Evolutionary conservation across 208 protist genomes (phyloP).

Genomic region (Trypanosoma brucei): DNA sequence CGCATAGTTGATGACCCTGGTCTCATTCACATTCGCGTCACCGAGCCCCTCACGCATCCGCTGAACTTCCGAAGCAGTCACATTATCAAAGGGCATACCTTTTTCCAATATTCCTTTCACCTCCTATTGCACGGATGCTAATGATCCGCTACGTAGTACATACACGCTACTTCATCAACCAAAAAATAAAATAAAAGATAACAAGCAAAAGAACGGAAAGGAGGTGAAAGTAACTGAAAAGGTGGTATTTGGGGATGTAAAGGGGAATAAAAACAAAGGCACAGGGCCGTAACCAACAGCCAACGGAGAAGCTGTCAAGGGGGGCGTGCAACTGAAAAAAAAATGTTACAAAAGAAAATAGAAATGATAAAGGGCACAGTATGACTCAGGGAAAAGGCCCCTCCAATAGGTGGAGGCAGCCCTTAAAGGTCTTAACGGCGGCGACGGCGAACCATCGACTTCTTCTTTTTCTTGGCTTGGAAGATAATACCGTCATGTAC

Average conservation of each 20-base stretch:
- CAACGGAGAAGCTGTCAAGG: neutral
- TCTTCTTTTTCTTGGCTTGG: slow-evolving; percentile 84
- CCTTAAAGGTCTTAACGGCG: slow-evolving; percentile 91
- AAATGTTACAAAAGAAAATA: slow-evolving; percentile 5
- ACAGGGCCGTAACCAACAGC: too few relatives aligned
- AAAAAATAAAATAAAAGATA: too few relatives aligned
- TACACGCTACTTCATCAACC: too few relatives aligned
- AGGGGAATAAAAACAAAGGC: neutral
- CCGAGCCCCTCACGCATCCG: too few relatives aligned
- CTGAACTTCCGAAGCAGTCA: too few relatives aligned
- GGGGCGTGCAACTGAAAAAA: neutral
- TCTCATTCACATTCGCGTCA: neutral
- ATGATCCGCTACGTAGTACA: too few relatives aligned
- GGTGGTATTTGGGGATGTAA: neutral
- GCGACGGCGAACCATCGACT: slow-evolving; percentile 98
- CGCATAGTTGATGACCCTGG: slow-evolving; percentile 1
- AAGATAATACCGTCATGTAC: slow-evolving; percentile 97
- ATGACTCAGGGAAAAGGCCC: neutral
- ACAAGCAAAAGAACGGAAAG: neutral
- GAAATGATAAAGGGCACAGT: slow-evolving; percentile 5
- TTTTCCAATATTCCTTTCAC: too few relatives aligned
- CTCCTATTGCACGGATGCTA: too few relatives aligned
- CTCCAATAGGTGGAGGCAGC: neutral
- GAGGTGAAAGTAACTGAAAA: neutral
- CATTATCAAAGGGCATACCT: too few relatives aligned